A percentile compares a stretch with the other conserved stretches of the same genome.
Evolutionary conservation across 106 monocot species (phyloP).

Genomic region (Triglochin maritima): DNA sequence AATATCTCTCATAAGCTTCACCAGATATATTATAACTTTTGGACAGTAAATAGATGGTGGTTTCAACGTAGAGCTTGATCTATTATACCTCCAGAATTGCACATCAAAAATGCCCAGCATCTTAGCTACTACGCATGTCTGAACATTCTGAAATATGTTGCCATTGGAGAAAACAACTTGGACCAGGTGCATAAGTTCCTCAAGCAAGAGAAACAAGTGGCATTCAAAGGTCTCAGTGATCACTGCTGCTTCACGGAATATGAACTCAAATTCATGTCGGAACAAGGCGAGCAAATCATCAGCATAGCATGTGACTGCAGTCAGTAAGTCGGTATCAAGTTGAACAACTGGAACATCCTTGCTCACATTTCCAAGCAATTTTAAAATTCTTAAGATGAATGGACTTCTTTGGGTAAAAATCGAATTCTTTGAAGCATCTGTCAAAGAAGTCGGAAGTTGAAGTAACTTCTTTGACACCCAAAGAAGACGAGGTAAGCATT

Average conservation of each 20-base stretch:
- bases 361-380: constrained; percentile 37
- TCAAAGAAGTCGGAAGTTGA: constrained; percentile 15
- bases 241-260: constrained; percentile 20
- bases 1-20: constrained; percentile 57
- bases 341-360: constrained; percentile 35
- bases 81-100: constrained; percentile 46
- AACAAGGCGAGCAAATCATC: constrained; percentile 51
- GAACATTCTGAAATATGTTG: constrained; percentile 41
- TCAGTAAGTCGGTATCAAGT: constrained; percentile 36
- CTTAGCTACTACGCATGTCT: constrained; percentile 46
- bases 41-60: constrained; percentile 67
- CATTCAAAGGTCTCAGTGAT: constrained; percentile 22
- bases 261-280: constrained; percentile 39
- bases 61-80: constrained; percentile 25
- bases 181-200: constrained; percentile 68
- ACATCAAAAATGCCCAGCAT: constrained; percentile 50
- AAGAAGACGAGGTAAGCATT: constrained; percentile 64
- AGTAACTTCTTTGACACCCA: constrained; percentile 30
- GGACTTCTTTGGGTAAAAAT: constrained; percentile 41
- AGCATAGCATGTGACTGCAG: constrained; percentile 35
- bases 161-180: constrained; percentile 36
- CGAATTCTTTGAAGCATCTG: constrained; percentile 28
- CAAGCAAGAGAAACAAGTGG: constrained; percentile 44
- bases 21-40: constrained; percentile 52
- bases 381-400: constrained; percentile 52